Conservation (phyloP, 148 eudicot species). For the Chenopodium berlandieri region DNA sequence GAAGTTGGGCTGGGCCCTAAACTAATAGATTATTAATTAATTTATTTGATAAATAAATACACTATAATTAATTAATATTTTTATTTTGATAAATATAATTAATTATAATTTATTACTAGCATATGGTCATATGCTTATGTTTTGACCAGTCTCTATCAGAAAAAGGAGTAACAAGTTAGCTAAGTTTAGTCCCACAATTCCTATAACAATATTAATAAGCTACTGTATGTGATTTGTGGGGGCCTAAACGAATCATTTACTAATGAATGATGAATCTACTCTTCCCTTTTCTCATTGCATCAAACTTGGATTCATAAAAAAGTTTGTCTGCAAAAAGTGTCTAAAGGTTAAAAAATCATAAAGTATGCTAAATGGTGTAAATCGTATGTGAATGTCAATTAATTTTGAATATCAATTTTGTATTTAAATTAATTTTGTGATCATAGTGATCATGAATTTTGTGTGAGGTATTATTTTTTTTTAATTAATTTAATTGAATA, state of each 20-base stretch:
- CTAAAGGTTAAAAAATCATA: too few species aligned
- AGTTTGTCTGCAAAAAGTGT: not conserved
- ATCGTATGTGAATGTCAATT: not conserved
- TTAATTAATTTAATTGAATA: too few species aligned
- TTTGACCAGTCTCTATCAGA: not conserved
- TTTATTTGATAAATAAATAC: too few species aligned
- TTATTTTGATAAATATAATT: too few species aligned
- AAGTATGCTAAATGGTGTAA: too few species aligned
- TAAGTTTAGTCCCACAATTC: not conserved
- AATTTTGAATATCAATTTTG: too few species aligned
- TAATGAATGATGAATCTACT: too few species aligned
- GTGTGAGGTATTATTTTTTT: too few species aligned
- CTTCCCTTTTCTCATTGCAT: not conserved
- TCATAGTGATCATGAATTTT: too few species aligned
- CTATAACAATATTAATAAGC: not conserved
- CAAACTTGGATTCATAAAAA: not conserved
- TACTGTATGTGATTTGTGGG: not conserved
- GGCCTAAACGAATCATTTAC: not conserved
- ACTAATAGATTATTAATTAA: not conserved
- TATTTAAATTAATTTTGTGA: too few species aligned
- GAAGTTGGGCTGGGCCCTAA: not conserved
- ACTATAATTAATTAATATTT: too few species aligned
- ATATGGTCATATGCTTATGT: not conserved
- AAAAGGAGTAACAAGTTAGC: not conserved
- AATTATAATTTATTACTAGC: too few species aligned